A percentile compares a stretch with the other conserved stretches of the same genome.
These are phyloP conservation scores for Raffaelea ambrosiae DNA, from an alignment of 2,329 filamentous ascomycete species.

Conservation along the genomic window DNA sequence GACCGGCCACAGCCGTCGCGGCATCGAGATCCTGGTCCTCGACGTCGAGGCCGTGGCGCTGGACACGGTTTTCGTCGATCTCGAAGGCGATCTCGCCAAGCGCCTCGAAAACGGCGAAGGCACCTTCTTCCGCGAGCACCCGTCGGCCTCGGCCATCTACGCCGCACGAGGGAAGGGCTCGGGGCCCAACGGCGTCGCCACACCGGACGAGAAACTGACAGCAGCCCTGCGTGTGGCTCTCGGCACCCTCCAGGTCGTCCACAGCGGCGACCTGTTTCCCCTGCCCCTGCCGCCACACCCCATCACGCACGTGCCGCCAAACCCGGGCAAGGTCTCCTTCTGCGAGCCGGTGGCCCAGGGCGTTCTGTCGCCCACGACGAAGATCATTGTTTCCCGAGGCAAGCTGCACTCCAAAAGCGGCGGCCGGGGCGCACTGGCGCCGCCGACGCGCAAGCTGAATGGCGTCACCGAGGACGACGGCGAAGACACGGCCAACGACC, in stretches of 20 bases:
- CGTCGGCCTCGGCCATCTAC: conserved; percentile 19
- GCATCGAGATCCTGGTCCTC: conserved; percentile 76
- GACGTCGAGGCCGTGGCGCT: conserved; percentile 73
- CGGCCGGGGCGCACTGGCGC: conserved; percentile 21
- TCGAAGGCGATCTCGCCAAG: conserved; percentile 68
- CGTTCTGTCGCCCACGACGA: conserved; percentile 65
- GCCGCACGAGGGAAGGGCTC: conserved; percentile 24
- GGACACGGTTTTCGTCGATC: conserved; percentile 76
- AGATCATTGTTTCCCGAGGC: conserved; percentile 67
- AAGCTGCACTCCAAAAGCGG: conserved; percentile 44
- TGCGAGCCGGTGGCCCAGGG: conserved; percentile 94
- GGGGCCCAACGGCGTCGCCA: conserved; percentile 19
- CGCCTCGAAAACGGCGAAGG: conserved; percentile 76
- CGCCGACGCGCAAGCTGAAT: conserved; percentile 43
- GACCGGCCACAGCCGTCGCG: conserved; percentile 60
- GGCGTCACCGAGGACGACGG: conserved; percentile 49
- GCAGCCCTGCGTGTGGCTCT: conserved; percentile 67
- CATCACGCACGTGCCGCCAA: conserved; percentile 74
- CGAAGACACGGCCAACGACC: conserved; percentile 80
- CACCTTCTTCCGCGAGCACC: conserved; percentile 65
- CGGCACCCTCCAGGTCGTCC: conserved; percentile 64
- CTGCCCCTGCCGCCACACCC: conserved; percentile 77
- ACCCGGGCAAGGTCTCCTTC: conserved; percentile 80
- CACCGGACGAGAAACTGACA: conserved; percentile 50
- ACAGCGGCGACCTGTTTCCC: conserved; percentile 70